These are phyloP conservation scores for Glycine tomentella DNA, from an alignment of 306 rosid species.

Conservation along the genomic window DNA sequence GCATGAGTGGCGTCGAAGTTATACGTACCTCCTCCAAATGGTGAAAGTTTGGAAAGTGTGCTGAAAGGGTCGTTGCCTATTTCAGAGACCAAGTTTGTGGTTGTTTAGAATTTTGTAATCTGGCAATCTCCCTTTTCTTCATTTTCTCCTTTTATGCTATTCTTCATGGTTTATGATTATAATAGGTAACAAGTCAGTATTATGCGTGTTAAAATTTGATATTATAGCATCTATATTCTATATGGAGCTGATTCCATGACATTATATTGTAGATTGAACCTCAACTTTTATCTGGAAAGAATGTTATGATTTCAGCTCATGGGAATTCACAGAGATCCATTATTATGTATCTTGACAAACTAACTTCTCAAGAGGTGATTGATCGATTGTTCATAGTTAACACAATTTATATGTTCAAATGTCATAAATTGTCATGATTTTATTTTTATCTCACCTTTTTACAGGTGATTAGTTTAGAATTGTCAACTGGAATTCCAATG, in stretches of 20 bases:
- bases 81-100: slow-evolving; percentile 71
- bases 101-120: not conserved
- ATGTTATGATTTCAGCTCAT: slow-evolving; percentile 92
- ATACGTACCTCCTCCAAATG: too few species aligned
- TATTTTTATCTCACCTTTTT: slow-evolving; percentile 10
- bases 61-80: slow-evolving; percentile 90
- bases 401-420: not conserved
- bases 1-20: slow-evolving; percentile 91
- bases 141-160: not conserved
- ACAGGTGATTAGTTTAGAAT: slow-evolving; percentile 86
- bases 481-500: slow-evolving; percentile 94
- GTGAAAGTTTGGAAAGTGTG: too few species aligned
- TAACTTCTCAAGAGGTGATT: slow-evolving; percentile 87
- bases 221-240: not conserved
- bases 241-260: slow-evolving; percentile 38
- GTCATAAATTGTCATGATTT: not conserved
- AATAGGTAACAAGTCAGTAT: not conserved
- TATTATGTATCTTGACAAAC: slow-evolving; percentile 86
- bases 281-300: slow-evolving; percentile 80
- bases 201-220: not conserved
- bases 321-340: slow-evolving; percentile 93
- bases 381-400: slow-evolving; percentile 5
- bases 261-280: slow-evolving; percentile 71
- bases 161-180: slow-evolving; percentile 1
- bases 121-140: not conserved